Evolutionary conservation across 1,139 yeast species (phyloP), one percentile per base, ranked within the genome.

Genomic region (Taphrina deformans): DNA sequence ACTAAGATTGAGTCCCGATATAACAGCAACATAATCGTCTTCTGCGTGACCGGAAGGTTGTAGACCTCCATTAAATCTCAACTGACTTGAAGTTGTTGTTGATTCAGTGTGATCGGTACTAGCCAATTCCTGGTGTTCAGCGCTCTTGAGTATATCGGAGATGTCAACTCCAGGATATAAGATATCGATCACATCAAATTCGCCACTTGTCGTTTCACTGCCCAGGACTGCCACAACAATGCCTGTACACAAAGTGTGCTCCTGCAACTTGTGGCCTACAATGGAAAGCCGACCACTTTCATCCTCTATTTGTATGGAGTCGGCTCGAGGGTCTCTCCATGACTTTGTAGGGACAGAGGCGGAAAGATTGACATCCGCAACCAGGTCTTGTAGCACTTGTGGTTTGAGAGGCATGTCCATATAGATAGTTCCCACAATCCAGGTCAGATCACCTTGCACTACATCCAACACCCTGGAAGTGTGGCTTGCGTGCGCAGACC

Each of bases 381-480:
- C 93, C 24, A 59, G 55, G 69, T 93, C 98, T 60, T 85, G 83
- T 65, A 95, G 77, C 60, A 93, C 87, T 72, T 91, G 88, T 10
- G 96, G 90, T 73, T 93, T 93, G 73, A 85, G 84, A 72, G 84
- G 85, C 85, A 90, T 82, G 68, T 92, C 97, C 71, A 90, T 83
- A 72, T 88, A 91, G 0, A 92, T 80, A 0, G 98, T 89, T 1
- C 99, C 99, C 40, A 88, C 81, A n/a, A 90, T 86, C 96, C 96
- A 93, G 68, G 91, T 84, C 33, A 91, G 83, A 70, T 84, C 82
- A 63, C 87, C 85, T 55, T 85, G 83, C 31, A 80, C 79, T 5
- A 92, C 85, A 73, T 92, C 97, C 68, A 93, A 78, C 10, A 91
- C 91, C 76, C 89, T 90, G 16, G 83, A 83, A 33, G 82, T 82